Conservation (phyloP, 2,329 filamentous ascomycete genomes). For the Chaetomium strumarium region DNA sequence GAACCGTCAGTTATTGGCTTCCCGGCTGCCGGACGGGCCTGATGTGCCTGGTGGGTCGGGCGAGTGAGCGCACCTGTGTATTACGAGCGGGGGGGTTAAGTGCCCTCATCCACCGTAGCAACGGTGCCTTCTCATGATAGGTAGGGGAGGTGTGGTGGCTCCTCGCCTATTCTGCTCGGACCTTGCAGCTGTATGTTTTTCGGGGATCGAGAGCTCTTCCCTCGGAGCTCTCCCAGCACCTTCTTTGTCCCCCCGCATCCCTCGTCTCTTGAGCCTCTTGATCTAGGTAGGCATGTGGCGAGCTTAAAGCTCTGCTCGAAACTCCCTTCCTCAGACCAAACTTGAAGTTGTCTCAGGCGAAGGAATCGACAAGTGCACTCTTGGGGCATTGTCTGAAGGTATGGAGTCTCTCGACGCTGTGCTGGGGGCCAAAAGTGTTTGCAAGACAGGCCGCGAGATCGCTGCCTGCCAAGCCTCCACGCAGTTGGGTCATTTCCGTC, state of each 20-base stretch:
- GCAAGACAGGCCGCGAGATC: not conserved
- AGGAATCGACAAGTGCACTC: too few relatives aligned
- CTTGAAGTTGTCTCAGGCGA: not conserved
- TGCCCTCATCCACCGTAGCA: conserved; percentile 15
- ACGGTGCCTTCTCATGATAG: conserved; percentile 10
- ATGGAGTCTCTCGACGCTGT: not conserved
- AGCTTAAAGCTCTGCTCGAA: not conserved
- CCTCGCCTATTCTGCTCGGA: not conserved
- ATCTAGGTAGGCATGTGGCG: not conserved
- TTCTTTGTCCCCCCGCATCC: not conserved
- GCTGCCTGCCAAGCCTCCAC: conserved; percentile 20
- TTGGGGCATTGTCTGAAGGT: not conserved
- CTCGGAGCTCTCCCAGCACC: not conserved
- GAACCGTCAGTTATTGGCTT: conserved; percentile 16
- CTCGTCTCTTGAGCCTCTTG: not conserved
- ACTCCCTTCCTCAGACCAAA: not conserved
- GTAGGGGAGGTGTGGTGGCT: not conserved
- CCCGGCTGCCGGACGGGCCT: conserved; percentile 17
- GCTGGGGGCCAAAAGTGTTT: conserved; percentile 2
- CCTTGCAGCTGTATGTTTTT: not conserved
- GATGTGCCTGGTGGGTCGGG: conserved; percentile 13
- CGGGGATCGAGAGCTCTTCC: not conserved
- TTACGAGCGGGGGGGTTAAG: conserved; percentile 18
- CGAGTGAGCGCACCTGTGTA: conserved; percentile 13
- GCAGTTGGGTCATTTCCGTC: conserved; percentile 20